Conservation (phyloP, 2,329 filamentous ascomycete species). For the Fusarium beomiforme region DNA sequence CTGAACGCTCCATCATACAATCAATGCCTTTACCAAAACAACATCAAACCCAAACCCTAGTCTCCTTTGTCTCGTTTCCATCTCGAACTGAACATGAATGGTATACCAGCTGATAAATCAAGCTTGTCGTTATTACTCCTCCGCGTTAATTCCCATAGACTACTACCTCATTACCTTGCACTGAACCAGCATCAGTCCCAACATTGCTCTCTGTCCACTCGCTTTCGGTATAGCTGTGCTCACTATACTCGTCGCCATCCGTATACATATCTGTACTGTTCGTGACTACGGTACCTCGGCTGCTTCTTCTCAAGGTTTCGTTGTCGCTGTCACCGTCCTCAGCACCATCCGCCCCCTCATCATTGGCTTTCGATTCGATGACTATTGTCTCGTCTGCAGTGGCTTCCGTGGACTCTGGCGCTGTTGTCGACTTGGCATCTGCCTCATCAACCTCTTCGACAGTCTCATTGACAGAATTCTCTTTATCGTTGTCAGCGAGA, state of each 20-base stretch:
- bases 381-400: constrained; percentile 42
- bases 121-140: constrained; percentile 20
- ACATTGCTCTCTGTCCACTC: constrained; percentile 60
- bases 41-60: not conserved
- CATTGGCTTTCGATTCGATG: constrained; percentile 29
- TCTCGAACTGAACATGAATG: constrained; percentile 14
- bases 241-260: constrained; percentile 51
- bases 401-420: constrained; percentile 29
- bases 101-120: constrained; percentile 28
- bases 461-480: constrained; percentile 70
- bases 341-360: constrained; percentile 35
- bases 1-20: constrained; percentile 22
- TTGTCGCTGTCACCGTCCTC: constrained; percentile 58
- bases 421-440: constrained; percentile 34
- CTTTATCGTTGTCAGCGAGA: constrained; percentile 67
- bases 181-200: constrained; percentile 40
- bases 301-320: constrained; percentile 60
- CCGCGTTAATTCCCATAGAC: constrained; percentile 44
- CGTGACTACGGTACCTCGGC: constrained; percentile 60
- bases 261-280: constrained; percentile 51
- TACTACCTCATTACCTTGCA: constrained; percentile 49
- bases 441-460: constrained; percentile 64
- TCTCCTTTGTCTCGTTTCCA: not conserved
- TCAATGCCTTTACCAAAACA: constrained; percentile 10
- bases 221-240: constrained; percentile 56